Conservation (phyloP, 1,284 basidiomycete genomes). For the Ganoderma meredithae region DNA sequence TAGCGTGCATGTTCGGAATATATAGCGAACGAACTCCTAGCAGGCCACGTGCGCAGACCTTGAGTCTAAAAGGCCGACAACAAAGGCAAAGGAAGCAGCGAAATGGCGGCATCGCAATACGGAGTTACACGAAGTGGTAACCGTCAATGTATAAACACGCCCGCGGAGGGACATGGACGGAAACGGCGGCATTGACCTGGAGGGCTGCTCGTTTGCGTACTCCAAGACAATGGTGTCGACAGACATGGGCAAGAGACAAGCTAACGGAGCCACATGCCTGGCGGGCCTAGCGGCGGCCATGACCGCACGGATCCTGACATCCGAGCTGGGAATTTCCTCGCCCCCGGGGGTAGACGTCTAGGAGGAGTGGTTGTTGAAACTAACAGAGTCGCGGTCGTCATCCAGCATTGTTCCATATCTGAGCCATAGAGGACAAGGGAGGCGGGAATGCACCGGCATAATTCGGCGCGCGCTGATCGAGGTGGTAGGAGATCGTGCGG, state of each 20-base stretch:
- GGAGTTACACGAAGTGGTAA: background rate
- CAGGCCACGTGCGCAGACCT: background rate
- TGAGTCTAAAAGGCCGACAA: background rate
- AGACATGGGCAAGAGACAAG: conserved; percentile 2
- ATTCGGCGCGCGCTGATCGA: conserved; percentile 25
- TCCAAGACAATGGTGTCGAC: conserved; percentile 4
- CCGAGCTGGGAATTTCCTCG: background rate
- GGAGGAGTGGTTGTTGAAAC: conserved; percentile 1
- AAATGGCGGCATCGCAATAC: background rate
- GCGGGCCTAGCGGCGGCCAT: background rate
- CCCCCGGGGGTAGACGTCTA: conserved; percentile 11
- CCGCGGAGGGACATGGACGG: background rate
- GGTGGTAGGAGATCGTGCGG: conserved; percentile 25
- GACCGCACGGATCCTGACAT: background rate
- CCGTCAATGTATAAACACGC: background rate
- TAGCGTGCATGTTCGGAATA: conserved; percentile 8
- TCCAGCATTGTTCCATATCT: conserved; percentile 35
- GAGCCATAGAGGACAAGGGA: conserved; percentile 29
- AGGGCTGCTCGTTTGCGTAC: background rate
- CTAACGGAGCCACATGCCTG: background rate
- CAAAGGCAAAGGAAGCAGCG: background rate
- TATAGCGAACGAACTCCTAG: conserved; percentile 7
- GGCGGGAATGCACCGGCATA: conserved; percentile 20
- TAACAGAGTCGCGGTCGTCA: conserved; percentile 9
- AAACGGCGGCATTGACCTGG: background rate